Evolutionary conservation across 495 filamentous ascomycete genomes (phyloP), one percentile per base, ranked within the genome.

Genomic region (Annulohypoxylon nitens): DNA sequence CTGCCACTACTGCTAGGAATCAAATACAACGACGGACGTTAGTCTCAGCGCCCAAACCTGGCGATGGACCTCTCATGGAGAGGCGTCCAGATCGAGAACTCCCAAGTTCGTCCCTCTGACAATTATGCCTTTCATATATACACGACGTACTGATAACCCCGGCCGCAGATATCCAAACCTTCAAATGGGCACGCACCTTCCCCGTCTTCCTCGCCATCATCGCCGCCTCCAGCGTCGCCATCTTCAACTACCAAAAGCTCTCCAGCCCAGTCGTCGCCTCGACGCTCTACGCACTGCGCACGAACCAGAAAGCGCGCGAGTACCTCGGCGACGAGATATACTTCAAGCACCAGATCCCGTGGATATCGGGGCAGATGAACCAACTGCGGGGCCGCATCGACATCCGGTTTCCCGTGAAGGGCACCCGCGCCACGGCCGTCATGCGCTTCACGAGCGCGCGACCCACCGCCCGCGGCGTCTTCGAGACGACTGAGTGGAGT

Each of bases 181-280:
- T 80, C 78, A 79, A 76, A 41, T 88, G 85, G 81, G 70, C 71
- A 50, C 81, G 83, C 62, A 87, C 88, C 8, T 59, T 89, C 25
- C 87, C 88, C 41, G 69, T 86, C 64, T 90, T 90, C 81, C 69
- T 85, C 26, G 81, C 84, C 45, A 80, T 90, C 51, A 85, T 95
- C 60, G 87, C 87, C 36, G 84, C 84, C 18, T 90, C 89, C 58
- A 89, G 91, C 68, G 83, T 96, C 41, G 93, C 89, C 48, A 96
- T 97, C 79, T 98, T 99, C 91, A 99, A 99, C 85, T 98, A 99
- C 87, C 95, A 99, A 76, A 97, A 97, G 78, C 87, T 89, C 2
- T 93, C 92, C 2, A 92, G 89, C 16, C 91, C 91, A 61, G 89
- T 98, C 11, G 93, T 97, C 3, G 89, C 87, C 66, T 92, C 91